Evolutionary conservation across 768 basidiomycete genomes (phyloP), one percentile per base, ranked within the genome.

Genomic region (Trametes cubensis): DNA sequence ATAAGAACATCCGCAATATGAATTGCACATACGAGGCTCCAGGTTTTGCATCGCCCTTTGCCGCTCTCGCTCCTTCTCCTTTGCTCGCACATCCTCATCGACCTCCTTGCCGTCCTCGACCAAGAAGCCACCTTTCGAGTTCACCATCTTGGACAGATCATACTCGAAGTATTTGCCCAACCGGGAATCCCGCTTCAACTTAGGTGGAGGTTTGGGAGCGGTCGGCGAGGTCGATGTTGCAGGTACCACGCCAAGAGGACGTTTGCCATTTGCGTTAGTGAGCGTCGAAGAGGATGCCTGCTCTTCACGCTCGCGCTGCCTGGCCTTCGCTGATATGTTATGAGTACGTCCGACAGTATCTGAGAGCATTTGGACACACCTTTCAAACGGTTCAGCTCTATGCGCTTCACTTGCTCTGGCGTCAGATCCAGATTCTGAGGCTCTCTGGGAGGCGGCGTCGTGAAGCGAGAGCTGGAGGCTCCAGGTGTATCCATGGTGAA

Each of bases 81-180:
- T 90, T 64, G 86, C 76, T 49, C 85, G 80, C 62, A 86, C 75
- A 25, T 90, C 87, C 60, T 92, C 92, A 68, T 92, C 87, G 1
- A 85, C 81, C 64, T 91, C 90, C 66, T 86, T 85, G n/a, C 85
- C 87, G 46, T 96, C 95, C 65, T 96, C 92, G 6, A 96, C 81
- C 70, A 99, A 75, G 74, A 98, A 99, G 1, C 97, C 97, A 53
- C 96, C 97, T 72, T 95, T 91, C 8, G 94, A 89, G 73, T 99
- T 98, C 70, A 94, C 89, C 87, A 98, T 92, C 80, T 97, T 98
- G 14, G 91, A 91, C 15, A 98, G 75, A 73, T 98, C 95, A 84
- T 97, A 98, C 66, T 98, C 96, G 66, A 96, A 96, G 77, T 98
- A 98, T 50, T 85, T 92, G 26, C 94, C 96, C 13, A 94, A 79